These are phyloP conservation scores for Paramecium sexaurelia DNA, from an alignment of 73 alveolate genomes.

Conservation along the genomic window DNA sequence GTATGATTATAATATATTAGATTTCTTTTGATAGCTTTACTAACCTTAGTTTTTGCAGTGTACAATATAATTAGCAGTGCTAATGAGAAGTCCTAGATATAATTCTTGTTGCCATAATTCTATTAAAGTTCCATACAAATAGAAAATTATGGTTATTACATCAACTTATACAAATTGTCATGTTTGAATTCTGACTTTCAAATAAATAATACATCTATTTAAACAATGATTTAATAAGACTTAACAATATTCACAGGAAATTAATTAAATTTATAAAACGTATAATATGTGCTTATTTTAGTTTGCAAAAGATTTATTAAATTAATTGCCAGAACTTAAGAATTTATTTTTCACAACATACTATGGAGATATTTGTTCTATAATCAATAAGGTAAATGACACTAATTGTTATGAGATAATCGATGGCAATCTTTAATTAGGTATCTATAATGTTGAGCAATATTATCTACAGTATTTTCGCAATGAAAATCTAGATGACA, in stretches of 20 bases:
- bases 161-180: background rate
- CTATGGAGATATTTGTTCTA: slow-evolving; percentile 24
- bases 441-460: slow-evolving; percentile 29
- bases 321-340: background rate
- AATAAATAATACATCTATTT: background rate
- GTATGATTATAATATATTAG: slow-evolving; percentile 11
- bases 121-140: background rate
- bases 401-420: background rate
- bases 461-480: background rate
- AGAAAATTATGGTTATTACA: background rate
- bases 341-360: background rate
- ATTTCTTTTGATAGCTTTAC: slow-evolving; percentile 6
- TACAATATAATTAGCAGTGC: slow-evolving; percentile 32
- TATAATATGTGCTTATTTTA: background rate
- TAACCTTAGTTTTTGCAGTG: slow-evolving; percentile 45
- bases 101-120: slow-evolving; percentile 11
- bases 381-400: background rate
- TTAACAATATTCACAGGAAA: background rate
- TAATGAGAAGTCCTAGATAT: background rate
- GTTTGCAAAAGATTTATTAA: slow-evolving; percentile 28
- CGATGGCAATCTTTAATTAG: slow-evolving; percentile 2
- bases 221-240: background rate
- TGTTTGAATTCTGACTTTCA: background rate
- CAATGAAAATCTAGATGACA: background rate
- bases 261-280: background rate